These are phyloP conservation scores for Penicillium occitanis DNA, from an alignment of 2,329 filamentous ascomycete genomes.

Conservation along the genomic window DNA sequence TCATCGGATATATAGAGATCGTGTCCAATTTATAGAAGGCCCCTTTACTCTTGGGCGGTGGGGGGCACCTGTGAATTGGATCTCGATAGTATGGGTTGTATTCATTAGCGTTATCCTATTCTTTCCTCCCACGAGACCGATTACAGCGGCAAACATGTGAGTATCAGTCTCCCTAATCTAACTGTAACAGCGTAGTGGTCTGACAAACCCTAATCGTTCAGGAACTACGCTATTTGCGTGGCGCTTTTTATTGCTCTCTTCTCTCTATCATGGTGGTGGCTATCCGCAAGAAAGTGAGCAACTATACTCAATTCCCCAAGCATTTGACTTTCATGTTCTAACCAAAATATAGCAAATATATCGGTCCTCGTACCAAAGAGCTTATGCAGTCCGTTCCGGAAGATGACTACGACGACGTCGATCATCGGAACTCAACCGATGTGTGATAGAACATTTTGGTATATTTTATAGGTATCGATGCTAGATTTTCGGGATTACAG, in stretches of 20 bases:
- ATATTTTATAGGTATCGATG: not conserved
- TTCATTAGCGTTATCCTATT: constrained; percentile 64
- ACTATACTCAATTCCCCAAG: constrained; percentile 10
- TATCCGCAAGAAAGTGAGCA: constrained; percentile 40
- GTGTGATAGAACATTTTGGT: constrained; percentile 13
- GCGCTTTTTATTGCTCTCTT: constrained; percentile 51
- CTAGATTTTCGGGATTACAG: not conserved
- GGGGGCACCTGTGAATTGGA: constrained; percentile 55
- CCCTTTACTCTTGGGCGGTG: constrained; percentile 59
- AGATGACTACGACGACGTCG: constrained; percentile 29
- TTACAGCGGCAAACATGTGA: constrained; percentile 52
- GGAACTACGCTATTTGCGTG: constrained; percentile 53
- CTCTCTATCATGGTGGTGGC: constrained; percentile 52
- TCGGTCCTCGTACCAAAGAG: constrained; percentile 59
- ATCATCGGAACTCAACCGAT: constrained; percentile 6
- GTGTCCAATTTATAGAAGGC: constrained; percentile 56
- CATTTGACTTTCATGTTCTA: not conserved
- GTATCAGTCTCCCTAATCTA: constrained; percentile 5
- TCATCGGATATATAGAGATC: constrained; percentile 54
- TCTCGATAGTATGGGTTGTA: constrained; percentile 61
- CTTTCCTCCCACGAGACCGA: constrained; percentile 50
- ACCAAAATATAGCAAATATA: constrained; percentile 52
- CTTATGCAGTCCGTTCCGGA: constrained; percentile 39
- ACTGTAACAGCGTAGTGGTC: not conserved
- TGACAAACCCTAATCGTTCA: constrained; percentile 22